Conservation (phyloP, 768 basidiomycete species). For the Xerocomellus amylosporus region DNA sequence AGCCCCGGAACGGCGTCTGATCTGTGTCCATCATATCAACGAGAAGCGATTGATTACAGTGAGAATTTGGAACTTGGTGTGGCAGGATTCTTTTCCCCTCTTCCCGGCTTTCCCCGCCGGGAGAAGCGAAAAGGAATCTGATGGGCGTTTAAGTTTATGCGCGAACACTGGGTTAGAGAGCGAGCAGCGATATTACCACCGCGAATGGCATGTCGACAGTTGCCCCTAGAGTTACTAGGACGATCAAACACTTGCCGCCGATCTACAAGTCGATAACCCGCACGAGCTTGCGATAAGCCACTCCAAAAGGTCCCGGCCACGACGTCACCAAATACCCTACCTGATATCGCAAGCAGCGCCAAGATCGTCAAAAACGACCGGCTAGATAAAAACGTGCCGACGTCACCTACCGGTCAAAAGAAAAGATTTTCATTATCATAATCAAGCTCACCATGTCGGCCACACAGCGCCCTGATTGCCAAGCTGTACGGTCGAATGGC, state of each 20-base stretch:
- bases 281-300: background rate
- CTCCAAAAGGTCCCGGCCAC: background rate
- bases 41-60: background rate
- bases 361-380: constrained; percentile 6
- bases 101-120: background rate
- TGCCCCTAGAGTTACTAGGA: background rate
- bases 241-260: background rate
- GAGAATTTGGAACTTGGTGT: background rate
- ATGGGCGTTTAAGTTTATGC: background rate
- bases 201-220: background rate
- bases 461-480: background rate
- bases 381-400: background rate
- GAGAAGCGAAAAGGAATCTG: background rate
- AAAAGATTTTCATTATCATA: constrained; percentile 9
- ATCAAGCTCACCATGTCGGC: background rate
- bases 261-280: background rate
- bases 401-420: background rate
- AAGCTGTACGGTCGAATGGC: too few species aligned
- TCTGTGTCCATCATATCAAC: background rate
- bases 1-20: background rate
- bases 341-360: background rate
- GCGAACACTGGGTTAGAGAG: background rate
- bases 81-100: background rate
- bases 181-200: background rate
- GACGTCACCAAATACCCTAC: background rate